phyloP scores from a whole-genome alignment of 352 stramenopile genomes.

The Phytopythium boreale region DNA sequence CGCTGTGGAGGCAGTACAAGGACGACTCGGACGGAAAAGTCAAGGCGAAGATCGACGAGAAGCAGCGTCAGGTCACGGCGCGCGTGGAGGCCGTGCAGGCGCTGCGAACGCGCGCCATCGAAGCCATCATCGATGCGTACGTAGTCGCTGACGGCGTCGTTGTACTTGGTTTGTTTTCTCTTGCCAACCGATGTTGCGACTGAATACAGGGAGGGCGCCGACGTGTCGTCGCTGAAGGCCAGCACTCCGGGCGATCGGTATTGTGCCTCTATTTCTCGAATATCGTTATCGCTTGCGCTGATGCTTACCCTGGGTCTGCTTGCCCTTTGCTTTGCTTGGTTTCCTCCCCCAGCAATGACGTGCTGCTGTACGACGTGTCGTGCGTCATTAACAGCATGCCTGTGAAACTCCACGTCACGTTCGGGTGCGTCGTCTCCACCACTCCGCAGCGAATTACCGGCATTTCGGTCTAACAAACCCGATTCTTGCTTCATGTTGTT shows the following conservation, averaged over 20 bases:
- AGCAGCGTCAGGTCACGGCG: constrained; percentile 62
- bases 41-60: constrained; percentile 75
- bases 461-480: not conserved
- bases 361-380: constrained; percentile 77
- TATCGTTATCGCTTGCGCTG: not conserved
- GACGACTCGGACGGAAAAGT: constrained; percentile 52
- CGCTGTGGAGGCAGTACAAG: constrained; percentile 56
- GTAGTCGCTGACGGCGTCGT: constrained; percentile 6
- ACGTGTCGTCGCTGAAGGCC: constrained; percentile 42
- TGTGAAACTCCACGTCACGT: constrained; percentile 71
- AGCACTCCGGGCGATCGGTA: constrained; percentile 29
- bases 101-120: constrained; percentile 55
- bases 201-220: constrained; percentile 34
- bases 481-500: not conserved
- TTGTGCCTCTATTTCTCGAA: not conserved
- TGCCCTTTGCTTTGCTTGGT: not conserved
- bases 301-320: not conserved
- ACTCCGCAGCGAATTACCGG: not conserved
- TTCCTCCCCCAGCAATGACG: constrained; percentile 38
- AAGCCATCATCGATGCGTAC: constrained; percentile 62
- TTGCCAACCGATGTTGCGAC: not conserved
- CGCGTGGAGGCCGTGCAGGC: constrained; percentile 57
- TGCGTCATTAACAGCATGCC: constrained; percentile 73
- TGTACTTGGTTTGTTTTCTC: not conserved
- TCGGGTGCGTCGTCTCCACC: constrained; percentile 38